Conservation (phyloP, 2,329 filamentous ascomycete genomes). For the Alternaria sp. region DNA sequence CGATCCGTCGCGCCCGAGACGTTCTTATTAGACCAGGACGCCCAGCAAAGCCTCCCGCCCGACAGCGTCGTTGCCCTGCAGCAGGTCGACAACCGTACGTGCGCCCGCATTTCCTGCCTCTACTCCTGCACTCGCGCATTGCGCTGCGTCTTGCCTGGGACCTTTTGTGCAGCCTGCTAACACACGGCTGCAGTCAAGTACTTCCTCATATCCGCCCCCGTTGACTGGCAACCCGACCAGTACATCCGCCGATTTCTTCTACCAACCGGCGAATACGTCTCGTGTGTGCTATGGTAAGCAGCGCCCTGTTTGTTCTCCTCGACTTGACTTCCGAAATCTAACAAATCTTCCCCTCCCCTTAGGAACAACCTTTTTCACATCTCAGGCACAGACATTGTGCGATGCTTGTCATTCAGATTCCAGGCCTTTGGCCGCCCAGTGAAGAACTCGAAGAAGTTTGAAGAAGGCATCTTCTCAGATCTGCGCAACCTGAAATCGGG, state of each 20-base stretch:
- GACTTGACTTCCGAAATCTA: constrained; percentile 25
- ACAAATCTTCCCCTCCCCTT: constrained; percentile 28
- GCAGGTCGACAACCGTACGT: constrained; percentile 96
- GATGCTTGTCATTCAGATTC: constrained; percentile 97
- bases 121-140: constrained; percentile 22
- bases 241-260: constrained; percentile 95
- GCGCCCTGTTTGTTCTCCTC: constrained; percentile 28
- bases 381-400: constrained; percentile 97
- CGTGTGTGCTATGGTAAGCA: constrained; percentile 87
- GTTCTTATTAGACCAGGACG: constrained; percentile 97
- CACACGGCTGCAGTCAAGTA: constrained; percentile 79
- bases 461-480: constrained; percentile 99
- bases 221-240: constrained; percentile 96
- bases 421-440: constrained; percentile 98
- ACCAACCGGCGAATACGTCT: constrained; percentile 98
- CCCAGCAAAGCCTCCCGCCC: constrained; percentile 92
- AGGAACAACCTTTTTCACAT: constrained; percentile 99
- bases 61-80: constrained; percentile 97
- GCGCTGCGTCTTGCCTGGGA: background rate
- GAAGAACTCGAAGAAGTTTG: constrained; percentile 99
- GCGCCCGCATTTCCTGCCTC: constrained; percentile 30
- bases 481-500: constrained; percentile 97
- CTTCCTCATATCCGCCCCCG: constrained; percentile 97
- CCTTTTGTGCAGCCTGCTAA: constrained; percentile 40
- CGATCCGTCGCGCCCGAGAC: constrained; percentile 84